Evolutionary conservation across 306 rosid species (phyloP), one percentile per base, ranked within the genome.

Genomic region (Neltuma alba): DNA sequence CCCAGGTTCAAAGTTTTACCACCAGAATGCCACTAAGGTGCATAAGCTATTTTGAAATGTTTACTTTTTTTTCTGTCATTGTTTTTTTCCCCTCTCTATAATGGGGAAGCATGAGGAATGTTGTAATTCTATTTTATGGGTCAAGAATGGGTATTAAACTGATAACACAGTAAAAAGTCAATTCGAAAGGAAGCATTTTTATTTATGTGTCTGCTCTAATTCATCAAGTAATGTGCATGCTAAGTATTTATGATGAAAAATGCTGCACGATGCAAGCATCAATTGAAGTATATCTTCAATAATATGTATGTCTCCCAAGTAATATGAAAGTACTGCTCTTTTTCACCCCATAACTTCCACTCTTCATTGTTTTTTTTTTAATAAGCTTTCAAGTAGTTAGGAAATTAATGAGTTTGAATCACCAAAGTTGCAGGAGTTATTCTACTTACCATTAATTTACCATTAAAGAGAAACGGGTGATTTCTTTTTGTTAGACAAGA

Each of bases 1-100:
- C n/a, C 84, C 50, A 89, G 99, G 85, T 95, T 73, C 79, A 92
- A 92, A 75, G 90, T 92, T 79, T 18, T 87, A 15, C 98, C 98
- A 20, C 91, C 97, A 45, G 97, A 94, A 83, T 92, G 99, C 86
- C 88, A 79, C 64, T 86, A 33, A 82, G 42, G 14, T 55, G 11
- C 28, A 38, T 36, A 70, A 16, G 6, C 31, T 40, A 31, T 55
- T 31, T 36, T 47, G 7, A n/a, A 31, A 14, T 61, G 8, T 30
- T 14, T 37, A 58, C 31, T 3, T 0, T 37, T 42, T 37, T 27
- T 10, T 3, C 16, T 23, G 7, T 50, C 13, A 52, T 3, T 7
- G 36, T 20, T 14, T 62, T 47, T 37, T 66, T 65, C 67, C 14
- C 21, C 15, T 34, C 23, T 7, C 55, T 48, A 6, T 11, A 23